Conservation (phyloP, 345 rosid genomes). For the Eucalyptus polyanthemos region DNA sequence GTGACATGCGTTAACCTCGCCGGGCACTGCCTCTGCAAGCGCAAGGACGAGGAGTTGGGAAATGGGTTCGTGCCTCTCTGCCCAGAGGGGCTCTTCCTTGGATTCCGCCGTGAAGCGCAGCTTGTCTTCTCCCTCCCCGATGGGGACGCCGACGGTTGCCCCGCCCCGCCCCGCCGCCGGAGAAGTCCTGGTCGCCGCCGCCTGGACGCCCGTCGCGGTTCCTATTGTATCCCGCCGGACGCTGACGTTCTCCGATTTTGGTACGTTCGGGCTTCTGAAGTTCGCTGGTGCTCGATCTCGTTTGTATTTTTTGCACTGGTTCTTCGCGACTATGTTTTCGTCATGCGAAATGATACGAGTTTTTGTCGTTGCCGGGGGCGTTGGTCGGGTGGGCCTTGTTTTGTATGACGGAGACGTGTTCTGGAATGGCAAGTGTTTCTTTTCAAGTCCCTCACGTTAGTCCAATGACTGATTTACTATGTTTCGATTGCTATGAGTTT, state of each 20-base stretch:
- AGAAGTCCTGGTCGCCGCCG: background rate
- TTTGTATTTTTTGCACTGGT: background rate
- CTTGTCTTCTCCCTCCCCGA: background rate
- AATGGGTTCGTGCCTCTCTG: background rate
- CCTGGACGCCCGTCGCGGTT: background rate
- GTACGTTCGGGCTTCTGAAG: background rate
- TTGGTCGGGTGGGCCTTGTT: background rate
- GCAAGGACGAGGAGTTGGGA: background rate
- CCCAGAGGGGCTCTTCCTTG: background rate
- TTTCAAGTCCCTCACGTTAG: background rate
- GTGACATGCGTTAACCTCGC: background rate
- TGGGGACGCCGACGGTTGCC: background rate
- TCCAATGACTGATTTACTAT: background rate
- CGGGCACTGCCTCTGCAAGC: background rate
- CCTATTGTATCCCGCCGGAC: background rate
- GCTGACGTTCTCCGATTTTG: background rate
- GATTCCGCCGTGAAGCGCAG: background rate
- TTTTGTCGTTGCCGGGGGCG: background rate
- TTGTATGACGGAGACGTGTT: background rate
- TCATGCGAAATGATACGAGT: background rate
- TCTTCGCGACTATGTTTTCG: background rate
- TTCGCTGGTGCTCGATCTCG: background rate
- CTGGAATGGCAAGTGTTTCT: background rate
- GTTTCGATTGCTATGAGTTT: background rate
- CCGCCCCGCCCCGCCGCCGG: background rate